Evolutionary conservation across 2,329 filamentous ascomycete species (phyloP), one percentile per base, ranked within the genome.

Genomic region (Aspergillus proliferans): DNA sequence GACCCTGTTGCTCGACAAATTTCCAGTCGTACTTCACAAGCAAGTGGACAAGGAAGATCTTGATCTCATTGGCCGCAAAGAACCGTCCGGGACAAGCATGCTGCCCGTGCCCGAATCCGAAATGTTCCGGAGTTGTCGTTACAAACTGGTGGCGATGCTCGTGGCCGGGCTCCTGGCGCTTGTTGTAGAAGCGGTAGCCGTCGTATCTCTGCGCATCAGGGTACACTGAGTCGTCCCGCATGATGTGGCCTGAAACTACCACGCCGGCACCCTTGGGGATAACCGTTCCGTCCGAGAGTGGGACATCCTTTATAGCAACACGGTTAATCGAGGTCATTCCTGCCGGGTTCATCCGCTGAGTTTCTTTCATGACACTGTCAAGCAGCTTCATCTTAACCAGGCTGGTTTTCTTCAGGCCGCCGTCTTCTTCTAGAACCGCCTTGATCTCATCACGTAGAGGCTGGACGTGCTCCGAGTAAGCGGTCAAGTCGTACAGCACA

Each of bases 1-100:
- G 53, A 2, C 66, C 61, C 7, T 67, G 49, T 0, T 61, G 58
- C 5, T 77, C 54, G 15, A 56, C 28, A 63, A 69, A 55, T 53
- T 74, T 72, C 49, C 80, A 63, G 22, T 82, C 78, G 56, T 80
- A 82, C 50, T 80, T 76, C 33, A 76, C 59, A 1, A 81, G 55
- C 18, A 81, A 57, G 47, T 79, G 71, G 1, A 76, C 68, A 30
- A 80, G 57, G 12, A 80, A 66, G 59, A 82, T 77, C 59, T 82
- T 82, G 12, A 80, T 64, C 59, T 80, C 77, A 49, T 79, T 72
- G 0, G 76, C 72, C 0, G 78, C 78, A 50, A 81, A 81, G 66
- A 82, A 82, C 0, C 79, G 70, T 0, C 79, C 79, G 0, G 77
- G 75, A 43, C 79, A 69, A 12, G 66, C 61, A 39, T 67, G 60